phyloP scores from a whole-genome alignment of 1,284 basidiomycete species.

The Tremellales sp. region DNA sequence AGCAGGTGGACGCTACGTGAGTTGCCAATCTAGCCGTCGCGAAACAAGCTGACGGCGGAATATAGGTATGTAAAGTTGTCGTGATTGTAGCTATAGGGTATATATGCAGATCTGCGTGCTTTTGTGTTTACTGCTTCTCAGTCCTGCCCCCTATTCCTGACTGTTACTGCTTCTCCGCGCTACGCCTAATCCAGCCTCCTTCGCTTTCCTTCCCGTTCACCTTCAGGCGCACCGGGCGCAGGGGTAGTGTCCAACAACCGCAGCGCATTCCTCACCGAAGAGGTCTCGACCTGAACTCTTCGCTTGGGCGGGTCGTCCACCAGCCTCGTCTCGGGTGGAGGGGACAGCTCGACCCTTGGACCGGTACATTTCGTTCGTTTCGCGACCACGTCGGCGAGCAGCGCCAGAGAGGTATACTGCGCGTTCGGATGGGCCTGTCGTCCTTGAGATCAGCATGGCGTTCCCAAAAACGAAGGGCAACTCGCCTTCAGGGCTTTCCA shows the following conservation, averaged over 20 bases:
- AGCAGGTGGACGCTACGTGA: conserved; percentile 92
- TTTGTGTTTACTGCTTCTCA: too few species aligned
- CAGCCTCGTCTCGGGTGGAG: conserved; percentile 45
- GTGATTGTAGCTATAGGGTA: too few species aligned
- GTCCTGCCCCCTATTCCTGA: background rate
- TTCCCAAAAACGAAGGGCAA: background rate
- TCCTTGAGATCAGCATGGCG: background rate
- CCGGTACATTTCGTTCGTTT: conserved; percentile 73
- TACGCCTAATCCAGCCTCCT: background rate
- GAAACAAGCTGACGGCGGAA: background rate
- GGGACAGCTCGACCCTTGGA: conserved; percentile 62
- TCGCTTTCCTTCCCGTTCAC: background rate
- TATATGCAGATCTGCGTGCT: too few species aligned
- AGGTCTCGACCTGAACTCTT: conserved; percentile 67
- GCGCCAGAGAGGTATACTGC: conserved; percentile 69
- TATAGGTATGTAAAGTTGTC: conserved; percentile 16
- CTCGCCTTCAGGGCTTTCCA: conserved; percentile 72
- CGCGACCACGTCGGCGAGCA: conserved; percentile 83
- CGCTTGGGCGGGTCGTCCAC: conserved; percentile 41
- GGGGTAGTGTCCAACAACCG: conserved; percentile 60
- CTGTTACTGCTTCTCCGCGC: background rate
- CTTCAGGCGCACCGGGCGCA: background rate
- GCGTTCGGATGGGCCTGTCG: conserved; percentile 71
- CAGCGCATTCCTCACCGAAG: conserved; percentile 72
- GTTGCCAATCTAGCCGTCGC: conserved; percentile 40